Evolutionary conservation across 2,329 filamentous ascomycete species (phyloP), one percentile per base, ranked within the genome.

Genomic region (Ceratocystis lukuohia): DNA sequence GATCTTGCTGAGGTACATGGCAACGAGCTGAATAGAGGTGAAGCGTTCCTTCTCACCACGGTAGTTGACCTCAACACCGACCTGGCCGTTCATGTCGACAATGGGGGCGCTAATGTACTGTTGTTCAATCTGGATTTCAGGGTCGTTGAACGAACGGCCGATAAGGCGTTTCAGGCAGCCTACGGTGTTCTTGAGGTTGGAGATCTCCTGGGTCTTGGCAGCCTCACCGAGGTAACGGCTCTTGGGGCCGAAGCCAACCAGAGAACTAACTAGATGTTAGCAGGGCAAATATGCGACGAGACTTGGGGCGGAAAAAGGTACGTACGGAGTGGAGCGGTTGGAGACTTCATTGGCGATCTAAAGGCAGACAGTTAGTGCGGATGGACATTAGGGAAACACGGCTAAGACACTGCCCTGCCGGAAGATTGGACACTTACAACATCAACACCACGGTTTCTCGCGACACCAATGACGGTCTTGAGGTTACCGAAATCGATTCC

Each of bases 261-360:
- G 82, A 69, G 94, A 91, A 69, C 92, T 95, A 66, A 65, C 25
- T 8, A 8, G 30, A 17, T 41, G 62, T 69, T 62, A 69, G 67
- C 67, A n/a, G 5, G 28, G 17, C 15, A 41, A 30, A 61, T 59
- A 67, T 69, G 45, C 37, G 46, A 50, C n/a, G 41, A 50, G 61
- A 63, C 61, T 41, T 63, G 65, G 66, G 56, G 50, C 6, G 59
- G 67, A 45, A 46, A 62, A 48, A 41, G n/a, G 44, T 66, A 87
- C 91, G 83, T 89, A 96, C 90, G 94, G 94, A 72, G 94, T 99
- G 69, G 91, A 87, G 79, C 94, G 88, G 84, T 99, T 97, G 71
- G 94, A 99, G 73, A 97, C 94, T 80, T 99, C 94, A 83, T 99
- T 99, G 80, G 91, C 88, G 76, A 99, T 96, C 91, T 96, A 74